phyloP scores from a whole-genome alignment of 768 basidiomycete genomes.

The Sporobolomyces roseus region DNA sequence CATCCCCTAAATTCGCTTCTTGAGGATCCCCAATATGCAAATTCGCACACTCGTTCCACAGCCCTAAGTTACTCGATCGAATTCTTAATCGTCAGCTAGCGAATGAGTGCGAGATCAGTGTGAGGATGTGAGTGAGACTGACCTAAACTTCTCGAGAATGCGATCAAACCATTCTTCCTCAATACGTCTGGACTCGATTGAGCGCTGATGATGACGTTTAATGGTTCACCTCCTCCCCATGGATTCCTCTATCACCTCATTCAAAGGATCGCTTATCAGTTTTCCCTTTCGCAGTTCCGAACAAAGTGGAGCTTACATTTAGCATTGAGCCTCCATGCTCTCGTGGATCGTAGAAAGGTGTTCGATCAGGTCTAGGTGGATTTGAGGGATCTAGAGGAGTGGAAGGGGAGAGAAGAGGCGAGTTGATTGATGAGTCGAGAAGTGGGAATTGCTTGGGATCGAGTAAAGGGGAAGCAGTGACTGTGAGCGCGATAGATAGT shows the following conservation, averaged over 20 bases:
- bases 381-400: neutral
- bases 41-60: constrained; percentile 75
- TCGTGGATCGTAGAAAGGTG: constrained; percentile 64
- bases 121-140: neutral
- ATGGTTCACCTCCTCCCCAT: constrained; percentile 61
- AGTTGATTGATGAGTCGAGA: neutral
- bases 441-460: no score
- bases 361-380: constrained; percentile 4
- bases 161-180: constrained; percentile 65
- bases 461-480: no score
- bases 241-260: constrained; percentile 10
- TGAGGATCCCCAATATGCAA: constrained; percentile 72
- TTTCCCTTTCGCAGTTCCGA: no score
- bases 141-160: constrained; percentile 59
- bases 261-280: no score
- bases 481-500: no score
- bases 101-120: neutral
- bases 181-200: constrained; percentile 74
- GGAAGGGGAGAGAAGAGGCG: neutral
- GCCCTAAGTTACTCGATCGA: constrained; percentile 58
- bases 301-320: constrained; percentile 61
- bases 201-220: constrained; percentile 77
- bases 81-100: neutral
- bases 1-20: constrained; percentile 77
- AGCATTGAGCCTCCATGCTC: constrained; percentile 67